These are phyloP conservation scores for Pezicula rhizophila DNA, from an alignment of 2,329 filamentous ascomycete genomes.

Conservation along the genomic window DNA sequence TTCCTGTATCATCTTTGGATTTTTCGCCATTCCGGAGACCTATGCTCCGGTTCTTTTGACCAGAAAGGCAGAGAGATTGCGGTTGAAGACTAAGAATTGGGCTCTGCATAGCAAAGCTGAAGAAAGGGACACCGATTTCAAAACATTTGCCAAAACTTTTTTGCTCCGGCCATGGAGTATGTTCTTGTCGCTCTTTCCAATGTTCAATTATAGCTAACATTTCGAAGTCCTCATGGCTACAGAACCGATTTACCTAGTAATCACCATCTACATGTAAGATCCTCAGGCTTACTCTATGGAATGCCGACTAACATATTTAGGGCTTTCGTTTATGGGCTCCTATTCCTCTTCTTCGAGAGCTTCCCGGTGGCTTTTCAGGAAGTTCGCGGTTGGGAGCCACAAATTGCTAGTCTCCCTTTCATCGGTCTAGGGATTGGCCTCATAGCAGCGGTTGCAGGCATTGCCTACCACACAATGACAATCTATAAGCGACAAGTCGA, in stretches of 20 bases:
- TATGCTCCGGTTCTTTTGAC: slow-evolving; percentile 42
- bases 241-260: no score
- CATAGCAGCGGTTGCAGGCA: slow-evolving; percentile 12
- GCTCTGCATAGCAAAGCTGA: slow-evolving; percentile 26
- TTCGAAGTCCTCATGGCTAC: no score
- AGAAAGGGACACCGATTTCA: slow-evolving; percentile 28
- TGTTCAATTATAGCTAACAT: no score
- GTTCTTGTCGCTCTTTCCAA: neutral
- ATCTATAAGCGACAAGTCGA: slow-evolving; percentile 25
- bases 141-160: slow-evolving; percentile 23
- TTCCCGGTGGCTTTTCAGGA: slow-evolving; percentile 40
- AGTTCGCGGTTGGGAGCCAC: slow-evolving; percentile 31
- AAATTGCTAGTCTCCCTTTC: slow-evolving; percentile 35
- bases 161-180: slow-evolving; percentile 13
- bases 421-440: slow-evolving; percentile 33
- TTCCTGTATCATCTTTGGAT: slow-evolving; percentile 34
- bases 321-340: slow-evolving; percentile 19
- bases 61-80: slow-evolving; percentile 39
- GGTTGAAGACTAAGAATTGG: slow-evolving; percentile 33
- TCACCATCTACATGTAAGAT: no score
- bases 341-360: slow-evolving; percentile 38
- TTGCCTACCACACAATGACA: slow-evolving; percentile 27
- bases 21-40: slow-evolving; percentile 45
- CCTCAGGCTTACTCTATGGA: no score
- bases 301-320: slow-evolving; percentile 8